Evolutionary conservation across 306 rosid genomes (phyloP).

Genomic region (Quercus alba): DNA sequence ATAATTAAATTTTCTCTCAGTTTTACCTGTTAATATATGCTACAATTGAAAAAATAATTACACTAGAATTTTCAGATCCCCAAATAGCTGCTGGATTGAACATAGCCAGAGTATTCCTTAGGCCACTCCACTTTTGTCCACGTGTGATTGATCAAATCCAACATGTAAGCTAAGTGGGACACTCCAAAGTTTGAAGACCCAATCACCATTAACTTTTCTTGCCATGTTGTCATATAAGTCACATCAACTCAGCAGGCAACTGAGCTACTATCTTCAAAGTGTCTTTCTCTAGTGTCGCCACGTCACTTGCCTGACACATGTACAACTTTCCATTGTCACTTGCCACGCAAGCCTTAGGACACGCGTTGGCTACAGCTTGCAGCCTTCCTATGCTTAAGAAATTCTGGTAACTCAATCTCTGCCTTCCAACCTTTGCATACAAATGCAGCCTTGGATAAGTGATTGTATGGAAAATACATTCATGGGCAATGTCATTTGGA

Average conservation of each 20-base stretch:
- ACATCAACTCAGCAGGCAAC: slow-evolving; percentile 10
- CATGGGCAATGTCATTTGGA: slow-evolving; percentile 30
- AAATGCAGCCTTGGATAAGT: slow-evolving; percentile 6
- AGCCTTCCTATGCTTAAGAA: slow-evolving; percentile 13
- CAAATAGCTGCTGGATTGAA: slow-evolving; percentile 27
- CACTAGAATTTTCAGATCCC: neutral
- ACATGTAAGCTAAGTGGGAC: slow-evolving; percentile 17
- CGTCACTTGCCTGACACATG: slow-evolving; percentile 7
- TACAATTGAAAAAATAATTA: too few species aligned
- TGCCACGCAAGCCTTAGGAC: slow-evolving; percentile 18
- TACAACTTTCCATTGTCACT: neutral
- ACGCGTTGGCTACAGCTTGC: slow-evolving; percentile 20
- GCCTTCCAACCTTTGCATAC: slow-evolving; percentile 29
- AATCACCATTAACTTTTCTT: slow-evolving; percentile 7
- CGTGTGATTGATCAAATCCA: neutral
- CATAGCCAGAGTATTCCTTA: slow-evolving; percentile 17
- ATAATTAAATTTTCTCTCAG: too few species aligned
- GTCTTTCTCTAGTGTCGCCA: neutral
- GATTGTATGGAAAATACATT: slow-evolving; percentile 12
- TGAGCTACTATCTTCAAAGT: slow-evolving; percentile 10
- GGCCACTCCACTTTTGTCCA: slow-evolving; percentile 23
- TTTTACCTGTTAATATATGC: too few species aligned
- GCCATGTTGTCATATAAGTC: slow-evolving; percentile 10
- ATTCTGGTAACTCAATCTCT: slow-evolving; percentile 25
- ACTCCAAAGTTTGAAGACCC: slow-evolving; percentile 13